Percentiles rank a stretch among this genome's conserved stretches.
Evolutionary conservation across 2,329 filamentous ascomycete genomes (phyloP).

Genomic region (Beauveria scarabaeidicola): DNA sequence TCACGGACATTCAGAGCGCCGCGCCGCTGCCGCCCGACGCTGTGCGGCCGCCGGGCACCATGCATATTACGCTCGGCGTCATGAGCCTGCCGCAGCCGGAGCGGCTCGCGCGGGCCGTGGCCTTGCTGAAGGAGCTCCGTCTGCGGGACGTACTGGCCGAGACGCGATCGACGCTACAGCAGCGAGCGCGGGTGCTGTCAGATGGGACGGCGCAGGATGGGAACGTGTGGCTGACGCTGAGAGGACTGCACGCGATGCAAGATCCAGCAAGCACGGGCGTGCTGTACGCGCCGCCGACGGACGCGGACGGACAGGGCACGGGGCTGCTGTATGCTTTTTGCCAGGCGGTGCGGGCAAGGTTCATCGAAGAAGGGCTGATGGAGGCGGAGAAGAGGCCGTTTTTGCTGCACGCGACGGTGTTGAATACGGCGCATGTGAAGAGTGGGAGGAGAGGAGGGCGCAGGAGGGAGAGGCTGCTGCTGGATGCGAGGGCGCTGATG

Average conservation of each 20-base stretch:
- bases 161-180: slow-evolving; percentile 14
- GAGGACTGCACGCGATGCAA: slow-evolving; percentile 56
- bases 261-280: slow-evolving; percentile 46
- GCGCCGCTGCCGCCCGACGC: slow-evolving; percentile 53
- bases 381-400: slow-evolving; percentile 50
- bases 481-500: slow-evolving; percentile 50
- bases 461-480: slow-evolving; percentile 30
- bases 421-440: slow-evolving; percentile 76
- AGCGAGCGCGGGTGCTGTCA: slow-evolving; percentile 1
- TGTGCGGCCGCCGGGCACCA: slow-evolving; percentile 65
- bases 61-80: slow-evolving; percentile 82
- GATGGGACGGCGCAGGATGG: slow-evolving; percentile 4
- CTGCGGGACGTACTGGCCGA: slow-evolving; percentile 31
- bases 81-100: slow-evolving; percentile 59
- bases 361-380: slow-evolving; percentile 49
- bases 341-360: slow-evolving; percentile 42
- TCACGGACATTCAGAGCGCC: slow-evolving; percentile 35
- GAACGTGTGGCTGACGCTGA: slow-evolving; percentile 37
- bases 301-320: slow-evolving; percentile 27
- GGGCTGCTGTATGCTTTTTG: slow-evolving; percentile 49
- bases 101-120: slow-evolving; percentile 32
- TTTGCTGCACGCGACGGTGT: slow-evolving; percentile 72
- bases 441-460: slow-evolving; percentile 24
- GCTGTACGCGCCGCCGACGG: slow-evolving; percentile 55
- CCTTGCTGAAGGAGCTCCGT: slow-evolving; percentile 29